Percentiles rank a stretch among this genome's conserved stretches.
phyloP scores from a whole-genome alignment of 192 early-diverging fungal species.

The Coemansia guatemalensis region DNA sequence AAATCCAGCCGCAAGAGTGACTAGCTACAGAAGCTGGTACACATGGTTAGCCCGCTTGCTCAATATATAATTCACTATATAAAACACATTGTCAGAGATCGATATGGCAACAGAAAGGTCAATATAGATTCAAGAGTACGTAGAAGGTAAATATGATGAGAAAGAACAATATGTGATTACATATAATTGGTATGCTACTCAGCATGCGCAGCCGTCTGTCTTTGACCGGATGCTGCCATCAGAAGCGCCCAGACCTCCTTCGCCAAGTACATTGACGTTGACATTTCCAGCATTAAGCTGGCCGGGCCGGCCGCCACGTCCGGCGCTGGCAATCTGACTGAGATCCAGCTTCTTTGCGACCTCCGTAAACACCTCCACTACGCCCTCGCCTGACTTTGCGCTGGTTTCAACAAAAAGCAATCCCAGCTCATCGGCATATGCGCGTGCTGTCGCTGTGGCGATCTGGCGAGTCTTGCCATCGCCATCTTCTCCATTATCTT shows the following conservation, averaged over 20 bases:
- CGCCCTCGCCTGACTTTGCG: conserved; percentile 81
- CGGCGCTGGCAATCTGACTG: conserved; percentile 39
- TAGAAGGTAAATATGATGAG: conserved; percentile 11
- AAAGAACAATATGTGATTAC: conserved; percentile 11
- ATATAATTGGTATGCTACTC: conserved; percentile 34
- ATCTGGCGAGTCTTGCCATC: conserved; percentile 59
- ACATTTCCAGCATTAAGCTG: conserved; percentile 54
- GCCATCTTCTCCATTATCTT: conserved; percentile 5
- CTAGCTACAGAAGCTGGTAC: background rate
- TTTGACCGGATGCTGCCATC: conserved; percentile 8
- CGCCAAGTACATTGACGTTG: conserved; percentile 46
- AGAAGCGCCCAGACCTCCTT: conserved; percentile 22
- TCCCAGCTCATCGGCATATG: conserved; percentile 77
- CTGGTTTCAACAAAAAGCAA: conserved; percentile 89
- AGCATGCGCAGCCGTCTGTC: conserved; percentile 47
- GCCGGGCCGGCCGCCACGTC: conserved; percentile 22
- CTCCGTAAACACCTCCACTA: conserved; percentile 89
- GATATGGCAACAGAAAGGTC: conserved; percentile 32
- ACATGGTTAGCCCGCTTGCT: no score
- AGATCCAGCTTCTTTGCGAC: conserved; percentile 60
- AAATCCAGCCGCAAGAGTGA: conserved; percentile 10
- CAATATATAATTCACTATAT: no score
- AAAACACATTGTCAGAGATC: conserved; percentile 1
- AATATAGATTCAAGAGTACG: conserved; percentile 43
- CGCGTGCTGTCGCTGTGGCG: conserved; percentile 69